Base-by-base conservation (phyloP, 139 green algal genomes). In the Mesotaenium endlicherianum region DNA sequence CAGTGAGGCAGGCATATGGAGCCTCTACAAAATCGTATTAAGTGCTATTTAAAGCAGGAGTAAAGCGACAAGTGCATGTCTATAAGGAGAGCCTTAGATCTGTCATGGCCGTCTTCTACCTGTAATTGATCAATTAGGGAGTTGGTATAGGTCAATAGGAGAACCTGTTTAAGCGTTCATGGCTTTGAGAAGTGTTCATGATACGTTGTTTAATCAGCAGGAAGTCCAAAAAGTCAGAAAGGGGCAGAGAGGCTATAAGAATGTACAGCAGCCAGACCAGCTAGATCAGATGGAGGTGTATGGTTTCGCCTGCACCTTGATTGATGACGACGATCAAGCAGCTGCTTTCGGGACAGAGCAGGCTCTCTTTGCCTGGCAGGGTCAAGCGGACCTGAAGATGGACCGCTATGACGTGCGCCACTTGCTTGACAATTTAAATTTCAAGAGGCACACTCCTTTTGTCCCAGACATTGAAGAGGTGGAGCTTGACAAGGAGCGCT, bases 401-500 rank as follows among this genome's bases (percentile, higher is more conserved):
- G 71, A 80, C 47, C 42, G 71, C 8, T 80, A 80, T 80, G 71
- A 80, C 47, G 71, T 74, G 14, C 71, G 71, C 8, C 71, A 80
- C 34, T 14, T 80, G 6, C 71, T 80, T 8, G 71, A 80, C 47
- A 11, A 80, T 74, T 14, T 74, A 11, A 64, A 26, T 64, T 20
- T 64, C 26, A 26, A 34, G 53, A 64, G 53, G 53, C 20, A 26
- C n/a, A n/a, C n/a, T n/a, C n/a, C n/a, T n/a, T n/a, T n/a, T n/a
- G n/a, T n/a, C n/a, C 20, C 53, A 20, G 53, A 26, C 53, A 26
- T 64, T 34, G 57, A 77, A n/a, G 74, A 81, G 57, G 74, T 76
- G 57, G 50, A 81, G 74, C 11, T 81, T 5, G 57, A 81, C 3
- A 77, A 81, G 57, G 74, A 81, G 57, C 75, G 74, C 75, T 81